Base-by-base conservation (phyloP, 2,329 filamentous ascomycete genomes). In the Trichoderma brevicompactum region DNA sequence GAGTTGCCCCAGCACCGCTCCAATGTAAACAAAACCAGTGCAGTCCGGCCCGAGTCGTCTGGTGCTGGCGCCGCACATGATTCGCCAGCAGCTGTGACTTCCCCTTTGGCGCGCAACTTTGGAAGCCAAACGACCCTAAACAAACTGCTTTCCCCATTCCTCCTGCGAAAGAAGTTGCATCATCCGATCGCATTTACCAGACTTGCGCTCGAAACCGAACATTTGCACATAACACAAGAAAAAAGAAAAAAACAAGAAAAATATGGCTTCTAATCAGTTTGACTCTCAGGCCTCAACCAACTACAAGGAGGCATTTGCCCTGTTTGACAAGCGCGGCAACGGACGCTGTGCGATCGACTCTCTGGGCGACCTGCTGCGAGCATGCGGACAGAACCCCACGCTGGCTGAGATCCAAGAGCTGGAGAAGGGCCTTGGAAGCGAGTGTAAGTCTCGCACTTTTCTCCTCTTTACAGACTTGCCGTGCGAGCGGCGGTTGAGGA, bases 251-350 rank as follows among this genome's bases (percentile, higher is more conserved):
- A 64, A 69, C 74, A 9, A 59, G 41, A 64, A 70, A 75, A 28
- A 60, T 68, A 84, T 83, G 81, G 72, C 80, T 73, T 81, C 83
- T 84, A 84, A 85, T 76, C 75, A 81, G 67, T 81, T 77, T 72
- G 82, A 84, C 68, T 74, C 79, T 53, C 86, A 89, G 87, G 87
- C 87, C 79, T 89, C 86, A 68, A 98, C 94, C 83, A 98, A 99
- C 90, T 99, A 98, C 92, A 98, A 98, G 86, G 95, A 99, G 89
- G 95, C 95, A 73, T 99, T 99, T 82, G 94, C 94, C 74, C 91
- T 99, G 79, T 99, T 98, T 85, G 95, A 99, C 86, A 98, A 97
- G 89, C 94, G 95, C 79, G 95, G 95, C 77, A 96, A 92, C 77
- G 94, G 94, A 76, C 94, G 94, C 73, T 95, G 98, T 72, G 81